Base-by-base conservation (phyloP, 1,139 yeast genomes). In the Saccharomyces pastorianus region DNA sequence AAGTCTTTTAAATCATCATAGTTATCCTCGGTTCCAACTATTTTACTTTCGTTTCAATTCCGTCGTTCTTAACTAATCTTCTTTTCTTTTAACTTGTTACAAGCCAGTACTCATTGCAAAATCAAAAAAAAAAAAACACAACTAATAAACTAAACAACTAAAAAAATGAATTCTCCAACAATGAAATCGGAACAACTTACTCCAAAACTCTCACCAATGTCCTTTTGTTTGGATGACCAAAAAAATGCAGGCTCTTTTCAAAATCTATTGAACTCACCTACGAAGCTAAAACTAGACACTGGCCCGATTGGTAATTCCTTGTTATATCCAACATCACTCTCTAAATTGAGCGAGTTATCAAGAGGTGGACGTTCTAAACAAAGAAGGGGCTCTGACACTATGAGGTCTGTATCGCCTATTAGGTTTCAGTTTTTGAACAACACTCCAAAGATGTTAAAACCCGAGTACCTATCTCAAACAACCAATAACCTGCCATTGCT, bases 251-350 rank as follows among this genome's bases (percentile, higher is more conserved):
- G 44, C 48, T 53, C 55, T 34, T 58, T 64, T 41, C 61, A 59
- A 28, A 55, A 55, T 32, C 50, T 62, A 28, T 54, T 63, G 14
- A 55, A 61, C 11, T 62, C 67, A 2, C 68, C 68, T 11, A 64
- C 67, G 23, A 64, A 62, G 50, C 47, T 64, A 42, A 63, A 62
- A 81, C 4, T 98, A 96, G 7, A 98, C 88, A 4, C 93, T 88
- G 11, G 87, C 81, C 9, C 97, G 96, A 9, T 49, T 34, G 95
- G 91, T 53, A 90, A 88, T 28, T 84, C 85, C 41, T 44, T 57
- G 14, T 55, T 60, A 44, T 65, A 65, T 42, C 55, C 69, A 34
- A 66, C 71, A 4, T 66, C 71, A 3, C 58, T 67, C 20, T 67
- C 71, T 4, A 67, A 67, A 51, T 56, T 67, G 47, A 64, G 62